These are phyloP conservation scores for Pythium volutum DNA, from an alignment of 352 stramenopile species.

Conservation along the genomic window DNA sequence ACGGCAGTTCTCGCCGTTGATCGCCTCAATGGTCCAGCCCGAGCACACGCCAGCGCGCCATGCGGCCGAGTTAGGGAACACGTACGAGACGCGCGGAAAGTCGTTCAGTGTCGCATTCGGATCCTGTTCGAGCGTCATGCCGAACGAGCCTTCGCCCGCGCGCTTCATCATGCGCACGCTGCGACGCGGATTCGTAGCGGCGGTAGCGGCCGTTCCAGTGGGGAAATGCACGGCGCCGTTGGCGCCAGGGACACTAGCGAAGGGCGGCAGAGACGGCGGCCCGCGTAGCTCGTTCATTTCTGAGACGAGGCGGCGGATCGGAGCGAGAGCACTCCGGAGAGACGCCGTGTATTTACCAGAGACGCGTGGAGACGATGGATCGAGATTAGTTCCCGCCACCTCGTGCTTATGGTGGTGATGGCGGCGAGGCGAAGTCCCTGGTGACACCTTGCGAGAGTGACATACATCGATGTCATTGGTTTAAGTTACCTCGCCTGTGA, in stretches of 20 bases:
- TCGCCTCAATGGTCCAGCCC: slow-evolving; percentile 15
- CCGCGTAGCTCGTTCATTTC: slow-evolving; percentile 3
- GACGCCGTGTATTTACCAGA: too few species aligned
- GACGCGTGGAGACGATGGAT: slow-evolving; percentile 1
- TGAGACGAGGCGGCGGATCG: neutral
- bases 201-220: neutral
- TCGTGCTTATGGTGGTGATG: neutral
- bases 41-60: slow-evolving; percentile 41
- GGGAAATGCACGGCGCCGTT: neutral
- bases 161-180: slow-evolving; percentile 31
- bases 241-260: neutral
- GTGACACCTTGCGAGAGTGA: slow-evolving; percentile 1
- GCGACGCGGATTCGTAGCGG: neutral
- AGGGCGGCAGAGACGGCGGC: neutral
- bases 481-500: neutral
- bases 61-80: slow-evolving; percentile 55
- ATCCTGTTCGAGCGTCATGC: slow-evolving; percentile 58
- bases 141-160: slow-evolving; percentile 55
- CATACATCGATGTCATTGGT: slow-evolving; percentile 5
- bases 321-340: neutral
- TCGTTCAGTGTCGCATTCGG: slow-evolving; percentile 13
- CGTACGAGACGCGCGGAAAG: slow-evolving; percentile 50
- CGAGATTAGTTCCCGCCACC: neutral
- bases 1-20: slow-evolving; percentile 4
- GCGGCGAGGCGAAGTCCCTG: neutral